Base-by-base conservation (phyloP, 495 filamentous ascomycete genomes). In the Neurospora africana region DNA sequence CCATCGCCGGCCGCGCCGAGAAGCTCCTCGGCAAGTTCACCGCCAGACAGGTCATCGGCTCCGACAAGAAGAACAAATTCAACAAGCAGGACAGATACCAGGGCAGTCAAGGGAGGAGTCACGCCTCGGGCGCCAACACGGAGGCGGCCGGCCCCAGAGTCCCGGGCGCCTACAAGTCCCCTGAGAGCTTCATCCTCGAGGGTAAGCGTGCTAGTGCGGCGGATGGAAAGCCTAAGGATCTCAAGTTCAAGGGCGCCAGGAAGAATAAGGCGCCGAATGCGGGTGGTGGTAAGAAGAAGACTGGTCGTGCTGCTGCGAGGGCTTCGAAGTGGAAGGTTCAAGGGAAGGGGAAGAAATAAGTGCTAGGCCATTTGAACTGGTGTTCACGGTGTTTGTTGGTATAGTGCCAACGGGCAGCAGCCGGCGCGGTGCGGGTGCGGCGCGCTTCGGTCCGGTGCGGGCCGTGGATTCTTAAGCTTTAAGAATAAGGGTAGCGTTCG, bases 1-100 rank as follows among this genome's bases (percentile, higher is more conserved):
- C 94, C 6, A 84, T 89, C 41, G 88, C 91, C 69, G 93, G 94
- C 37, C 91, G 95, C 71, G 92, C 93, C 5, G 84, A 84, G 27
- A 95, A 92, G 78, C 84, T 98, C n/a, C 86, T 97, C 44, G 95
- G 95, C 53, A 87, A 89, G 74, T 90, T 92, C 11, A 93, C 89
- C 69, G 92, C 92, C 2, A 87, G 89, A 30, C 84, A 91, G 76
- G 74, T 94, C 30, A 47, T 58, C 21, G 70, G 72, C 6, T 27
- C 43, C 67, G 79, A 79, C 61, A 78, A 75, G 30, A 82, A 81
- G 72, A 79, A 76, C 30, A 58, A 53, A 68, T 61, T 75, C 33
- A 69, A 58, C 38, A 71, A 78, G 35, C 74, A 77, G 39, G 73
- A 79, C 72, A 61, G 73, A 8, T 73, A 69, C 58, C 75, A 78